A percentile compares a stretch with the other conserved stretches of the same genome.
Evolutionary conservation across 2,329 filamentous ascomycete species (phyloP).

Genomic region (Ceratocystis papillata): DNA sequence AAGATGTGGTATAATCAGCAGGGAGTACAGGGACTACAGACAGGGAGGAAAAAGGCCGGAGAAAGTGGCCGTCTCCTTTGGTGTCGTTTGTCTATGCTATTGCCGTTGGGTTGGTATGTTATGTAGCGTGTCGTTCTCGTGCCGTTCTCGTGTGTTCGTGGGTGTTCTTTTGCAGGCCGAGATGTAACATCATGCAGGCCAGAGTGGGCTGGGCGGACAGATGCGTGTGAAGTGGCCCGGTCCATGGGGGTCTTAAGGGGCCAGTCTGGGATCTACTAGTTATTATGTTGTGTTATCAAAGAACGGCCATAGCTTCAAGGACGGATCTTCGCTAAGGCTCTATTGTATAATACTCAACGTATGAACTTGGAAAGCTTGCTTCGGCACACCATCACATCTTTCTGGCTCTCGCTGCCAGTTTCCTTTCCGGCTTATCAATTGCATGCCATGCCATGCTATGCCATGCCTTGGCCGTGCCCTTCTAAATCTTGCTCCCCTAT

Average conservation of each 20-base stretch:
- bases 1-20: too few species aligned
- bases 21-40: too few species aligned
- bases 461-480: not conserved
- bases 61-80: too few species aligned
- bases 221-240: not conserved
- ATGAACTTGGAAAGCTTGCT: not conserved
- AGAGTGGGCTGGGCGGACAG: not conserved
- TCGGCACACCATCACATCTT: not conserved
- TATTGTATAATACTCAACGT: not conserved
- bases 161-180: not conserved
- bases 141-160: not conserved
- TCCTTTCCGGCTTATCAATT: not conserved
- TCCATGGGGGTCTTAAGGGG: not conserved
- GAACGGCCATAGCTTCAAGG: not conserved
- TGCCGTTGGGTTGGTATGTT: too few species aligned
- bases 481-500: not conserved
- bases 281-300: not conserved
- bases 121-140: not conserved
- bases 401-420: not conserved
- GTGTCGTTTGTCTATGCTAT: too few species aligned
- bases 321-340: not conserved
- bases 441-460: not conserved
- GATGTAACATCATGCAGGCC: slow-evolving; percentile 6
- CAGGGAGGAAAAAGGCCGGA: too few species aligned
- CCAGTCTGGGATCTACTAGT: not conserved